phyloP scores from a whole-genome alignment of 2,329 filamentous ascomycete genomes.

The Fusarium verrucosum region DNA sequence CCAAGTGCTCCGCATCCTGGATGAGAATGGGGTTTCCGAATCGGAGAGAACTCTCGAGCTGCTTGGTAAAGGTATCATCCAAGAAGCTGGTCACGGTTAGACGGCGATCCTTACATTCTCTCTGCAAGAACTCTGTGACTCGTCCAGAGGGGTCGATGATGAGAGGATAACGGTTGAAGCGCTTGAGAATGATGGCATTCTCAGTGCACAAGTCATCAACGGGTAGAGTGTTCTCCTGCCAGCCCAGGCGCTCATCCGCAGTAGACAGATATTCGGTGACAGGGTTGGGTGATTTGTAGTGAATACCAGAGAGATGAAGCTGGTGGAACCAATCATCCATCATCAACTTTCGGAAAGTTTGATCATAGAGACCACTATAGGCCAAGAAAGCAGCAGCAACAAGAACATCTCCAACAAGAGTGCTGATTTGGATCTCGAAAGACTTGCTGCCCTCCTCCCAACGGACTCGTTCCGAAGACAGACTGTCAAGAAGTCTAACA shows the following conservation, averaged over 20 bases:
- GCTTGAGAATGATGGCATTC: conserved; percentile 95
- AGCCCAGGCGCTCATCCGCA: conserved; percentile 91
- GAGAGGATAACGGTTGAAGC: conserved; percentile 97
- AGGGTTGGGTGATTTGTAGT: conserved; percentile 92
- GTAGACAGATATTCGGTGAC: conserved; percentile 97
- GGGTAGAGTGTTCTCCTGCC: conserved; percentile 93
- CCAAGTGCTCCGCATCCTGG: conserved; percentile 95
- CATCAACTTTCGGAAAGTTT: conserved; percentile 97
- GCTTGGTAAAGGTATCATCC: conserved; percentile 97
- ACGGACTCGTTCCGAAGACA: conserved; percentile 89
- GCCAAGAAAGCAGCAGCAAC: conserved; percentile 97
- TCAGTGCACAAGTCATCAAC: conserved; percentile 98
- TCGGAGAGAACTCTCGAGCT: conserved; percentile 93
- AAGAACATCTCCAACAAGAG: conserved; percentile 92
- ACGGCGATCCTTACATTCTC: conserved; percentile 91
- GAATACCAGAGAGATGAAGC: conserved; percentile 89
- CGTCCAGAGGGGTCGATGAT: conserved; percentile 98
- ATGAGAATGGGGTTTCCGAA: conserved; percentile 99
- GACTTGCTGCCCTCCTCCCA: conserved; percentile 99
- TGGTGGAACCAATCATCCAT: conserved; percentile 97
- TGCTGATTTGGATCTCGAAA: conserved; percentile 97
- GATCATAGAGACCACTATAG: conserved; percentile 96
- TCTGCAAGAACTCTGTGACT: conserved; percentile 93
- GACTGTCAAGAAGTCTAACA: conserved; percentile 89
- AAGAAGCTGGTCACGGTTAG: conserved; percentile 98